Percentiles rank a stretch among this genome's conserved stretches.
These are phyloP conservation scores for Diaporthe citrichinensis DNA, from an alignment of 2,329 filamentous ascomycete genomes.

Conservation along the genomic window DNA sequence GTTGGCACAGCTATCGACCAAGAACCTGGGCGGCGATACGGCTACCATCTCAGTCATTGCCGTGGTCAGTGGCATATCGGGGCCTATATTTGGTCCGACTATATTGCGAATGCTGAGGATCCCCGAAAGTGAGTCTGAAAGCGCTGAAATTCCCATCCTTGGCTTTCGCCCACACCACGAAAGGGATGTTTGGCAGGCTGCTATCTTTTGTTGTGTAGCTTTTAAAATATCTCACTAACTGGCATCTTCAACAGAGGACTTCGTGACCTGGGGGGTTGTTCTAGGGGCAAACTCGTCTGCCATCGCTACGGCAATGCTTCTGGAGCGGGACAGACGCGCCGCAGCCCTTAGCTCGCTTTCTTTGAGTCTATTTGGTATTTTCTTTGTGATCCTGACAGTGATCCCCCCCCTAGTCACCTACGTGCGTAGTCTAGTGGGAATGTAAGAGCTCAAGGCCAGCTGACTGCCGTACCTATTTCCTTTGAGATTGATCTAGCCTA, in stretches of 20 bases:
- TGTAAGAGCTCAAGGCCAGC: background rate
- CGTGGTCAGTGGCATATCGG: conserved; percentile 71
- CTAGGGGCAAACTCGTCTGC: conserved; percentile 14
- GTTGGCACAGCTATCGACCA: conserved; percentile 68
- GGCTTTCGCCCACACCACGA: background rate
- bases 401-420: background rate
- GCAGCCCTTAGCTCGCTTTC: background rate
- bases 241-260: background rate
- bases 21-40: conserved; percentile 69
- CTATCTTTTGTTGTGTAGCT: background rate
- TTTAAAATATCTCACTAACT: background rate
- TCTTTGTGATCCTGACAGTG: conserved; percentile 9
- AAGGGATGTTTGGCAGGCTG: background rate
- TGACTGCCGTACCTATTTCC: no score
- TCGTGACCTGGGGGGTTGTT: conserved; percentile 5
- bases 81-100: conserved; percentile 66
- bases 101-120: conserved; percentile 65
- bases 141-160: no score
- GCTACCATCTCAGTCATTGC: conserved; percentile 70
- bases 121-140: conserved; percentile 60
- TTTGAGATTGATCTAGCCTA: no score
- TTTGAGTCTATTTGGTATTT: background rate
- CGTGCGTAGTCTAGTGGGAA: background rate
- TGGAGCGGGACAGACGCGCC: background rate
- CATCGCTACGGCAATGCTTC: conserved; percentile 22